Percentiles rank a stretch among this genome's conserved stretches.
phyloP scores from a whole-genome alignment of 139 green algal species.

The Trebouxia sp. region DNA sequence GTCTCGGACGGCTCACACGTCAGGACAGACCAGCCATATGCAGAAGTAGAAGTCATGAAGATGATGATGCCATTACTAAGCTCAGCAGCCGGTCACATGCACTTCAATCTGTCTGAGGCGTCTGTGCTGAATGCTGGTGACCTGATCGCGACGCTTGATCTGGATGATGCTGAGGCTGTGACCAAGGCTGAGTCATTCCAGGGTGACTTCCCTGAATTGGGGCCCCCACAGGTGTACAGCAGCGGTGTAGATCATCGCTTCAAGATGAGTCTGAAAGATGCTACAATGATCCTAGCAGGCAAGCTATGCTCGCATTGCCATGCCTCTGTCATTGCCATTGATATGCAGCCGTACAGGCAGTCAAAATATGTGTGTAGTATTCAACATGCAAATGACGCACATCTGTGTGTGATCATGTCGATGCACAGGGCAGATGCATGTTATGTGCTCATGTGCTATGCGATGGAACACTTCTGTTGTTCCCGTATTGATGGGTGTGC shows the following conservation, averaged over 20 bases:
- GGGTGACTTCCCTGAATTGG: slow-evolving; percentile 73
- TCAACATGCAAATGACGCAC: too few species aligned
- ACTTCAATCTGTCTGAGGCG: slow-evolving; percentile 70
- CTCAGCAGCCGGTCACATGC: slow-evolving; percentile 65
- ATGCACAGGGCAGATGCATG: too few species aligned
- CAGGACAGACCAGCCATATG: slow-evolving; percentile 70
- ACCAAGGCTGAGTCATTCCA: slow-evolving; percentile 55
- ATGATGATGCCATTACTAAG: slow-evolving; percentile 88
- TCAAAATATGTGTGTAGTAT: slow-evolving; percentile 1
- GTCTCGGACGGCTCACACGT: slow-evolving; percentile 73
- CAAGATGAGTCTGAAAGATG: slow-evolving; percentile 49
- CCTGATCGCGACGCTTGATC: slow-evolving; percentile 79
- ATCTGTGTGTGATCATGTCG: too few species aligned
- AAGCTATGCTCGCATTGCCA: background rate
- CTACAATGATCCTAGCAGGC: slow-evolving; percentile 70
- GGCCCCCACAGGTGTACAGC: slow-evolving; percentile 64
- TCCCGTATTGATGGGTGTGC: too few species aligned
- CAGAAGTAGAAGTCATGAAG: slow-evolving; percentile 94
- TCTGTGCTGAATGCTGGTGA: slow-evolving; percentile 70
- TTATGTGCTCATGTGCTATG: too few species aligned
- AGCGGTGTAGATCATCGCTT: slow-evolving; percentile 62
- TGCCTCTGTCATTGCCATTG: too few species aligned
- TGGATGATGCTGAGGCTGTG: slow-evolving; percentile 67
- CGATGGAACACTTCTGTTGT: too few species aligned
- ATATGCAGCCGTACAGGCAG: background rate